Evolutionary conservation across 1,284 basidiomycete genomes (phyloP).

Genomic region (Flammula alnicola): DNA sequence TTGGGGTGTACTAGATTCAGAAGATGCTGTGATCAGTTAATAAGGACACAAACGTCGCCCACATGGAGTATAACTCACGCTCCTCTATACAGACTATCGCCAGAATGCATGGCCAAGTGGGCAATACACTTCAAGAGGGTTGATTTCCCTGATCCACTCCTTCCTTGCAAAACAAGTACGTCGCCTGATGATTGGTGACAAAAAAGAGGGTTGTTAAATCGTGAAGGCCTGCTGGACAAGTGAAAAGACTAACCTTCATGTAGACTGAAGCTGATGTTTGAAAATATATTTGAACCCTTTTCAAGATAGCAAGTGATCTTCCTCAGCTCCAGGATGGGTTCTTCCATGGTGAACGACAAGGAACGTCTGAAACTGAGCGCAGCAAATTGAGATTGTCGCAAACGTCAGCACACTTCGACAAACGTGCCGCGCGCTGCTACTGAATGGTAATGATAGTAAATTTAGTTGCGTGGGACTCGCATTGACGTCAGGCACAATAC

Average conservation of each 20-base stretch:
- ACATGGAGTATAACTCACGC: conserved; percentile 38
- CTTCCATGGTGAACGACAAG: conserved; percentile 18
- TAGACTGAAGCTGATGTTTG: conserved; percentile 61
- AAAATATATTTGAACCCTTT: conserved; percentile 55
- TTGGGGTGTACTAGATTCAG: conserved; percentile 49
- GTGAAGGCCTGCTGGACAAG: background rate
- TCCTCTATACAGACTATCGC: conserved; percentile 67
- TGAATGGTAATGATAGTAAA: no score
- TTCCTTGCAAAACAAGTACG: conserved; percentile 73
- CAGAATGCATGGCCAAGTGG: conserved; percentile 75
- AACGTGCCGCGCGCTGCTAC: no score
- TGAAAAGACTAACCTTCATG: conserved; percentile 49
- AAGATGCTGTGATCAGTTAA: background rate
- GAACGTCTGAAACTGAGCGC: background rate
- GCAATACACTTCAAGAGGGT: conserved; percentile 84
- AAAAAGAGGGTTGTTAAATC: conserved; percentile 29
- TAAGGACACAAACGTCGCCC: background rate
- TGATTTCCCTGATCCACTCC: conserved; percentile 76
- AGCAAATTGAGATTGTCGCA: no score
- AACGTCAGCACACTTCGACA: no score
- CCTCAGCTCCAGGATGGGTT: conserved; percentile 46
- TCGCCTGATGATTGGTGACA: conserved; percentile 48
- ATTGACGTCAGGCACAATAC: no score
- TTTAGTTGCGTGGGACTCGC: no score
- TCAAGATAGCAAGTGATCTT: conserved; percentile 47